phyloP scores from a whole-genome alignment of 2,329 filamentous ascomycete species.

The Xylariaceae sp. region DNA sequence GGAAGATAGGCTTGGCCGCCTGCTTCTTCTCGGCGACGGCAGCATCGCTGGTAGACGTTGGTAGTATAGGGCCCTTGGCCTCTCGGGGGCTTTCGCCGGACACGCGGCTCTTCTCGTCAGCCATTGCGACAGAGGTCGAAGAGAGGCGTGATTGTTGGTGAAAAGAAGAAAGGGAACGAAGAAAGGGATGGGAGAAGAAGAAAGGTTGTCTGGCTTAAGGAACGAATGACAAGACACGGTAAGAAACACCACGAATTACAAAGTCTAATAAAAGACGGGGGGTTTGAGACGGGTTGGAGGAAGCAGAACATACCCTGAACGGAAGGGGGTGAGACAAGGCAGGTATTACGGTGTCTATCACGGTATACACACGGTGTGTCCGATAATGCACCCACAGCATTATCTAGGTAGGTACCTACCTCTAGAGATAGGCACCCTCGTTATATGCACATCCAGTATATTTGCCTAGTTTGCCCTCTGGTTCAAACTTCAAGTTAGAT shows the following conservation, averaged over 20 bases:
- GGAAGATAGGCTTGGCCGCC: slow-evolving; percentile 58
- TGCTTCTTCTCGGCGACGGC: slow-evolving; percentile 56
- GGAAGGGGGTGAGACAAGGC: no score
- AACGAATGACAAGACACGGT: slow-evolving; percentile 16
- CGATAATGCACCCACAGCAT: no score
- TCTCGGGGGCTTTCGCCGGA: slow-evolving; percentile 71
- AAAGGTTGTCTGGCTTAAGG: slow-evolving; percentile 8
- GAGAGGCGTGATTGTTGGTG: slow-evolving; percentile 9
- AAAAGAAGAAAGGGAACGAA: slow-evolving; percentile 8
- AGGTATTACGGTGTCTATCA: no score
- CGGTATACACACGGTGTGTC: no score
- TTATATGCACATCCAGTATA: no score
- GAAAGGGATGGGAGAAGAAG: slow-evolving; percentile 3
- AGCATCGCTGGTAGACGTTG: slow-evolving; percentile 69
- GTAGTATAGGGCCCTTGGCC: slow-evolving; percentile 58
- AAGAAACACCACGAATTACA: not conserved
- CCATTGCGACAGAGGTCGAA: slow-evolving; percentile 38
- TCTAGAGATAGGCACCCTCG: no score
- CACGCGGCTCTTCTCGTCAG: slow-evolving; percentile 75
- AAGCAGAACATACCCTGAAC: not conserved
- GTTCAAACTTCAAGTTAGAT: no score
- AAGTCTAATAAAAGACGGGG: not conserved
- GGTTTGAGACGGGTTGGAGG: slow-evolving; percentile 1
- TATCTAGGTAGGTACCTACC: no score
- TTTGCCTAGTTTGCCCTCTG: no score